A percentile compares a stretch with the other conserved stretches of the same genome.
These are phyloP conservation scores for Solanum hybrid DNA, from an alignment of 305 asterid genomes.

Conservation along the genomic window DNA sequence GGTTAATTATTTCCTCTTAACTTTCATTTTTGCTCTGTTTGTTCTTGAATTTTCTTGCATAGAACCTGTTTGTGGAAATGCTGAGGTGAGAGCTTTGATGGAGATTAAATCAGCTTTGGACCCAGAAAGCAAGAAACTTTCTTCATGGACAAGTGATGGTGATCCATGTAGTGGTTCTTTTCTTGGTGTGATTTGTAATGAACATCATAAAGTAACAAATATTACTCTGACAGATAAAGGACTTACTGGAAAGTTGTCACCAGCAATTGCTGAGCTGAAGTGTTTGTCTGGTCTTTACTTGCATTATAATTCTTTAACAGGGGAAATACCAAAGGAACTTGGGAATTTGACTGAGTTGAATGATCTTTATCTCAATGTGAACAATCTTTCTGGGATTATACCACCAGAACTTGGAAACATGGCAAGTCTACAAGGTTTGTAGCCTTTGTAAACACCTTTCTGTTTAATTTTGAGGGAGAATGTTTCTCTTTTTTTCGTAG, in stretches of 20 bases:
- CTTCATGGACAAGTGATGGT: slow-evolving; percentile 60
- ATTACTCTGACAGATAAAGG: slow-evolving; percentile 57
- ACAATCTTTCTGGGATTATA: slow-evolving; percentile 50
- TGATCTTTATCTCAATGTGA: slow-evolving; percentile 76
- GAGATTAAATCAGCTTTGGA: slow-evolving; percentile 67
- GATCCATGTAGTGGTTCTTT: slow-evolving; percentile 78
- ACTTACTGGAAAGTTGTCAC: slow-evolving; percentile 68
- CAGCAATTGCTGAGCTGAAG: slow-evolving; percentile 76
- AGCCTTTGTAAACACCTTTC: neutral
- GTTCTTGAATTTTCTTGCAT: slow-evolving; percentile 18
- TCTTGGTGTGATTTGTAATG: slow-evolving; percentile 82
- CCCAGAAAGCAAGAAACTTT: slow-evolving; percentile 49
- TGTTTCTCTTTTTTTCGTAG: neutral
- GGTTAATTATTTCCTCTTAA: neutral
- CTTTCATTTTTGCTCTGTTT: slow-evolving; percentile 10
- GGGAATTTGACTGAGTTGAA: slow-evolving; percentile 61
- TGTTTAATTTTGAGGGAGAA: neutral
- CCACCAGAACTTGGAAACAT: slow-evolving; percentile 66
- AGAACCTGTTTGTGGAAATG: slow-evolving; percentile 27
- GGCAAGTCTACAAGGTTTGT: slow-evolving; percentile 78
- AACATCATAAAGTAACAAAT: slow-evolving; percentile 64
- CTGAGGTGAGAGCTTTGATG: slow-evolving; percentile 73
- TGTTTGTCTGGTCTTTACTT: slow-evolving; percentile 73
- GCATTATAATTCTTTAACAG: slow-evolving; percentile 76
- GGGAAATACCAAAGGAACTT: slow-evolving; percentile 71